These are phyloP conservation scores for Sugiyamaella marilandica DNA, from an alignment of 805 yeast species.

Conservation along the genomic window DNA sequence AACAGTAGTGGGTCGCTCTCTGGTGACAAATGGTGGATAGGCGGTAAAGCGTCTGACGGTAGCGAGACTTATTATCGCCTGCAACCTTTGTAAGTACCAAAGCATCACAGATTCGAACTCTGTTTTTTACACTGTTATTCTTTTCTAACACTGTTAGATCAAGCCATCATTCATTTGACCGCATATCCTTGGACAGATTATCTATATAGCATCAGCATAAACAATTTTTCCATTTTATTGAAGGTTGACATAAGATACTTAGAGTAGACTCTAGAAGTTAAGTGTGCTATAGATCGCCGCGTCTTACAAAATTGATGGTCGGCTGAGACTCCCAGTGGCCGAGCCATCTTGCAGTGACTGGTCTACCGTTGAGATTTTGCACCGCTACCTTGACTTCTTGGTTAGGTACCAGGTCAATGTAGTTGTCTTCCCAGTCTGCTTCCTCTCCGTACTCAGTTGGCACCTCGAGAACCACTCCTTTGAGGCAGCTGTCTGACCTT, in stretches of 20 bases:
- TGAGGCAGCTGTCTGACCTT: constrained; percentile 5
- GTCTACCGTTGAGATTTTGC: not conserved
- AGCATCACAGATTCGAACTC: not conserved
- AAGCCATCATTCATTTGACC: constrained; percentile 21
- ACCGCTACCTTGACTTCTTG: not conserved
- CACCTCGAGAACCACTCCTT: constrained; percentile 9
- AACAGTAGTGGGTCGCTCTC: constrained; percentile 9
- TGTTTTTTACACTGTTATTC: not conserved
- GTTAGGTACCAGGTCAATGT: constrained; percentile 9
- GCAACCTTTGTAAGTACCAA: constrained; percentile 15
- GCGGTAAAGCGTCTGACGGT: constrained; percentile 27
- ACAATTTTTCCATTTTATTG: not conserved
- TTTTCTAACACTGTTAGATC: constrained; percentile 1
- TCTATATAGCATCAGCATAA: constrained; percentile 10
- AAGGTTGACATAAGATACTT: not conserved
- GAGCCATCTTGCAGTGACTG: constrained; percentile 3
- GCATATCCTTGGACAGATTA: constrained; percentile 23
- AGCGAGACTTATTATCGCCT: constrained; percentile 25
- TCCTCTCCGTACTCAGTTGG: constrained; percentile 7
- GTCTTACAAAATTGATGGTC: not conserved
- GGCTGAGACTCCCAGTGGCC: constrained; percentile 3
- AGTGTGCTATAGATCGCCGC: not conserved
- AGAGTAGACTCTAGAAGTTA: not conserved
- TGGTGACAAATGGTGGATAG: constrained; percentile 30
- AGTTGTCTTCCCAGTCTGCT: constrained; percentile 9